Evolutionary conservation across 345 rosid genomes (phyloP).

Genomic region (Camelina hispida): DNA sequence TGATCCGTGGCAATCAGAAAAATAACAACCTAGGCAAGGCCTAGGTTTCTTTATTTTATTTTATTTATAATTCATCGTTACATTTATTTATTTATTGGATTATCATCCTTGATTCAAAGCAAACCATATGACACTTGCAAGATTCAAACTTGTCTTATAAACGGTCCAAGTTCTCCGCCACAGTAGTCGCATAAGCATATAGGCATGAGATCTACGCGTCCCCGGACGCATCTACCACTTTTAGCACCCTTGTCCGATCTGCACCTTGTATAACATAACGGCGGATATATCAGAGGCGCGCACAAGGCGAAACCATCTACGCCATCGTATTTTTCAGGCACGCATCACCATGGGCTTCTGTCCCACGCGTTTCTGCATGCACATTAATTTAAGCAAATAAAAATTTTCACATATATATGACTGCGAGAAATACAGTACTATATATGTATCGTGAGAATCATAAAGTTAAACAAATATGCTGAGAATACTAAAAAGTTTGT

Average conservation of each 20-base stretch:
- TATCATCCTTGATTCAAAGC: no score
- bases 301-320: slow-evolving; percentile 24
- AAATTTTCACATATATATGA: not conserved
- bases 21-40: not conserved
- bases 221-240: slow-evolving; percentile 33
- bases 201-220: no score
- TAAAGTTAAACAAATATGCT: not conserved
- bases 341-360: slow-evolving; percentile 8
- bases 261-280: slow-evolving; percentile 7
- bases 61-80: not conserved
- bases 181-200: slow-evolving; percentile 34
- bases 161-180: not conserved
- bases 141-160: not conserved
- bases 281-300: slow-evolving; percentile 22
- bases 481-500: not conserved
- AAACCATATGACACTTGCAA: not conserved
- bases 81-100: not conserved
- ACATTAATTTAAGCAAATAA: not conserved
- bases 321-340: slow-evolving; percentile 36
- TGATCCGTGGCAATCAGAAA: not conserved
- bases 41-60: not conserved
- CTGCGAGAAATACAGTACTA: not conserved
- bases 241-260: slow-evolving; percentile 2
- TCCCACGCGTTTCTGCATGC: not conserved
- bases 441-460: not conserved